These are phyloP conservation scores for Sherardia arvensis DNA, from an alignment of 257 asterid genomes.

Conservation along the genomic window DNA sequence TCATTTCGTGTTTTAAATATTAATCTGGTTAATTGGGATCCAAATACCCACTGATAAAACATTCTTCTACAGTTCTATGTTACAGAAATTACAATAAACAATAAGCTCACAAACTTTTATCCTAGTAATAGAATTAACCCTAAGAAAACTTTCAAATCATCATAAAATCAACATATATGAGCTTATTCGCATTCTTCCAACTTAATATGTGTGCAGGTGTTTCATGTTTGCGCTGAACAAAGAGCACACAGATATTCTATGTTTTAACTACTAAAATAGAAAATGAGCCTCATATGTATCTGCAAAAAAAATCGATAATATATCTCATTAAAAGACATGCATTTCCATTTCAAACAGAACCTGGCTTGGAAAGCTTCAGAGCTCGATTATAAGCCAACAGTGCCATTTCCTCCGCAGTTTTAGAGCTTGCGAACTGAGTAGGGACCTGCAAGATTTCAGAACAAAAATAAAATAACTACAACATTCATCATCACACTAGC, in stretches of 20 bases:
- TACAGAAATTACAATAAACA: not conserved
- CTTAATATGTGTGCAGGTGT: no score
- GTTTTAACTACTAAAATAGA: not conserved
- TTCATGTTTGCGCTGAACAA: not conserved
- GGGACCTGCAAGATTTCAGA: conserved; percentile 40
- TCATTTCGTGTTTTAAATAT: no score
- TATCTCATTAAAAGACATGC: not conserved
- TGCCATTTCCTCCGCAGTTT: conserved; percentile 86
- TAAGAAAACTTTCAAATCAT: not conserved
- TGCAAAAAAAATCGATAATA: not conserved
- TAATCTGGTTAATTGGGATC: not conserved
- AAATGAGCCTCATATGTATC: not conserved
- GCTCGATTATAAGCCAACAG: conserved; percentile 89
- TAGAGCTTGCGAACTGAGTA: conserved; percentile 44
- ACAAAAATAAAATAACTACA: not conserved
- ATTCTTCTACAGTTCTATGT: not conserved
- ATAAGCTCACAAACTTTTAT: not conserved
- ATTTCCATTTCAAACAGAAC: conserved; percentile 14
- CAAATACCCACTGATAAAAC: not conserved
- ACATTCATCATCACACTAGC: not conserved
- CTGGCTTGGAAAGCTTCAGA: conserved; percentile 71
- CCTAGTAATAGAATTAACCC: not conserved
- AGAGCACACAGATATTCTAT: no score
- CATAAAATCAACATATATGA: not conserved
- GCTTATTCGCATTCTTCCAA: not conserved